Evolutionary conservation across 306 rosid genomes (phyloP).

Genomic region (Fragaria nilgerrensis): DNA sequence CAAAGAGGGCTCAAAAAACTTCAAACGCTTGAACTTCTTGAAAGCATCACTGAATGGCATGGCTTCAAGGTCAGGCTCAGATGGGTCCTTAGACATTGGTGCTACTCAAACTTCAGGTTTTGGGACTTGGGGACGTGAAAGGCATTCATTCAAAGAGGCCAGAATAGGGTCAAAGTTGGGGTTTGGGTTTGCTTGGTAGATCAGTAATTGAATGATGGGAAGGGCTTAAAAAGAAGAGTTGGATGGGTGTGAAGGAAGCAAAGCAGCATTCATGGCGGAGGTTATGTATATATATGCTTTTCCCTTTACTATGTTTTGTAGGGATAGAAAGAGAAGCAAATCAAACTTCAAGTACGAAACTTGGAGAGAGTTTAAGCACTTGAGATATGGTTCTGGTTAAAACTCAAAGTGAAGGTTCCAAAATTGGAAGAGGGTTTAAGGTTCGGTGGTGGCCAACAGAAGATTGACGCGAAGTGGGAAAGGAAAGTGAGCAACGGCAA

Average conservation of each 20-base stretch:
- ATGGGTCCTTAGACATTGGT: constrained; percentile 47
- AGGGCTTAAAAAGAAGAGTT: constrained; percentile 13
- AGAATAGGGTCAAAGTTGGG: neutral
- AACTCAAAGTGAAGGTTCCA: neutral
- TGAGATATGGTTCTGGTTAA: neutral
- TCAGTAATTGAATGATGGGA: constrained; percentile 33
- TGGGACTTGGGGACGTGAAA: constrained; percentile 20
- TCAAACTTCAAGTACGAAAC: neutral
- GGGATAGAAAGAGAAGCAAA: neutral
- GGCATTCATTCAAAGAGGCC: constrained; percentile 3
- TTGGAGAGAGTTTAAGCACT: neutral
- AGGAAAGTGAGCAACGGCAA: constrained; percentile 30
- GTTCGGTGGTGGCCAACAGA: neutral
- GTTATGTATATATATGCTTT: neutral
- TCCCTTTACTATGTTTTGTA: constrained; percentile 7
- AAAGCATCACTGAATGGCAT: constrained; percentile 46
- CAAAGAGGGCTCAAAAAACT: constrained; percentile 59
- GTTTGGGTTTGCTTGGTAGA: constrained; percentile 46
- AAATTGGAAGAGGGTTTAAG: neutral
- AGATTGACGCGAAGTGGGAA: constrained; percentile 3
- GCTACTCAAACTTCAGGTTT: neutral
- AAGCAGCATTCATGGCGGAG: constrained; percentile 64
- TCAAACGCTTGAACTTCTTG: constrained; percentile 51
- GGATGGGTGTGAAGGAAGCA: constrained; percentile 68
- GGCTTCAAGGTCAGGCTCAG: constrained; percentile 39